These are phyloP conservation scores for Podaxis mareebaensis DNA, from an alignment of 768 basidiomycete genomes.

Conservation along the genomic window DNA sequence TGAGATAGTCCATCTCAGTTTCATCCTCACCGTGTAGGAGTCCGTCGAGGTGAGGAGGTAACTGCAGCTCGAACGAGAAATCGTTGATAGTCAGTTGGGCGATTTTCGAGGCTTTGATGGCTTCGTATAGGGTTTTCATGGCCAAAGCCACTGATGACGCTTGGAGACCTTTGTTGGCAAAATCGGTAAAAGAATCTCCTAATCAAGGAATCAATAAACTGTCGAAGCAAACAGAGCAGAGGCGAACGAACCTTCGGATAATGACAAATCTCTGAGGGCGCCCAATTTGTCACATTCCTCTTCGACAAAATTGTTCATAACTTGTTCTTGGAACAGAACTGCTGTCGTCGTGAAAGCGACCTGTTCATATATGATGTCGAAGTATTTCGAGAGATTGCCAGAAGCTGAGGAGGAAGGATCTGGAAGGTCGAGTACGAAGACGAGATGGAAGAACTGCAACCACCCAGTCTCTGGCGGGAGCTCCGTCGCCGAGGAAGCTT, in stretches of 20 bases:
- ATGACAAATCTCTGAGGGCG: slow-evolving; percentile 67
- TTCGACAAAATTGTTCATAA: slow-evolving; percentile 83
- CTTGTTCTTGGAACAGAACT: slow-evolving; percentile 90
- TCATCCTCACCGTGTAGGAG: slow-evolving; percentile 70
- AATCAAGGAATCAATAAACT: slow-evolving; percentile 2
- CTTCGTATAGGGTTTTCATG: slow-evolving; percentile 79
- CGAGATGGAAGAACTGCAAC: slow-evolving; percentile 82
- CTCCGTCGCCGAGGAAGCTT: slow-evolving; percentile 34
- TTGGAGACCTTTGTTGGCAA: slow-evolving; percentile 56
- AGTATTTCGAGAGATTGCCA: slow-evolving; percentile 74
- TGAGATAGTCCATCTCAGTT: slow-evolving; percentile 49
- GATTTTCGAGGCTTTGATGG: slow-evolving; percentile 73
- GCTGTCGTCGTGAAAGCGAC: slow-evolving; percentile 89
- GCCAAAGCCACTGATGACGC: slow-evolving; percentile 72
- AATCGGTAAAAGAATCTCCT: slow-evolving; percentile 65
- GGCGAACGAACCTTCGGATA: slow-evolving; percentile 54
- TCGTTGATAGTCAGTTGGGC: slow-evolving; percentile 79
- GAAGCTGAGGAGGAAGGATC: slow-evolving; percentile 86
- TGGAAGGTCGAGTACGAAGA: slow-evolving; percentile 84
- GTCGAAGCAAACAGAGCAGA: slow-evolving; percentile 15
- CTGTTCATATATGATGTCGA: slow-evolving; percentile 88
- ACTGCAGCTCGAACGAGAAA: slow-evolving; percentile 81
- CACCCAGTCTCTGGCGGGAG: slow-evolving; percentile 43
- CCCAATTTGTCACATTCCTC: slow-evolving; percentile 73
- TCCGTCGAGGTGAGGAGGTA: slow-evolving; percentile 77